Conservation (phyloP, 306 rosid species). For the Gynostemma pentaphyllum region DNA sequence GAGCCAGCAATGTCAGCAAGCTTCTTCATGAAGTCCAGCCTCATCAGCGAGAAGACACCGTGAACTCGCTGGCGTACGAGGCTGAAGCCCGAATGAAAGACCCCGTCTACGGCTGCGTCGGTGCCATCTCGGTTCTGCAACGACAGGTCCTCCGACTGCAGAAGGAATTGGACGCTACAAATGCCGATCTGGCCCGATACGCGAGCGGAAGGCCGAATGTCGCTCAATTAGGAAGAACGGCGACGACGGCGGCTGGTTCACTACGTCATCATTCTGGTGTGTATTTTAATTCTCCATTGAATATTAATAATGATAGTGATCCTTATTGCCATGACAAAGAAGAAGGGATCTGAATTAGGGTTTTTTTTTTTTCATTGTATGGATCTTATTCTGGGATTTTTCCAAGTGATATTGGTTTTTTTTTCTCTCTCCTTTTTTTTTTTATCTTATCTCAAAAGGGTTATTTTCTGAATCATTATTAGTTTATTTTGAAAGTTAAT, state of each 20-base stretch:
- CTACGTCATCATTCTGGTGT: neutral
- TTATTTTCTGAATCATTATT: too few relatives aligned
- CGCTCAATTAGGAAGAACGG: slow-evolving; percentile 1
- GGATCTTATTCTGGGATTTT: neutral
- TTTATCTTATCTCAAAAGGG: neutral
- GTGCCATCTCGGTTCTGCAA: slow-evolving; percentile 73
- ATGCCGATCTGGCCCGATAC: slow-evolving; percentile 55
- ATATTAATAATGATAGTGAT: slow-evolving; percentile 10
- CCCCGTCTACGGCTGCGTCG: slow-evolving; percentile 93
- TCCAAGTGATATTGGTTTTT: neutral
- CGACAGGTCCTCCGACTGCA: slow-evolving; percentile 62
- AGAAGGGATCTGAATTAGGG: slow-evolving; percentile 14
- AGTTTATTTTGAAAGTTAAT: too few relatives aligned
- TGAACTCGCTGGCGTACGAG: slow-evolving; percentile 84
- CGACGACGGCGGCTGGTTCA: neutral
- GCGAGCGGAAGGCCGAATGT: slow-evolving; percentile 15
- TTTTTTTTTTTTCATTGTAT: neutral
- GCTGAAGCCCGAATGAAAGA: slow-evolving; percentile 91
- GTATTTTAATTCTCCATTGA: slow-evolving; percentile 30
- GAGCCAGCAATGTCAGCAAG: slow-evolving; percentile 91
- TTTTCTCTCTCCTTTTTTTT: neutral
- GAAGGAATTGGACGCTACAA: slow-evolving; percentile 76
- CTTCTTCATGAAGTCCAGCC: slow-evolving; percentile 73
- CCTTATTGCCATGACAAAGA: slow-evolving; percentile 17
- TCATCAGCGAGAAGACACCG: slow-evolving; percentile 78